Percentiles rank a stretch among this genome's conserved stretches.
Conservation (phyloP, 2,329 filamentous ascomycete genomes). For the Fusarium chaquense region DNA sequence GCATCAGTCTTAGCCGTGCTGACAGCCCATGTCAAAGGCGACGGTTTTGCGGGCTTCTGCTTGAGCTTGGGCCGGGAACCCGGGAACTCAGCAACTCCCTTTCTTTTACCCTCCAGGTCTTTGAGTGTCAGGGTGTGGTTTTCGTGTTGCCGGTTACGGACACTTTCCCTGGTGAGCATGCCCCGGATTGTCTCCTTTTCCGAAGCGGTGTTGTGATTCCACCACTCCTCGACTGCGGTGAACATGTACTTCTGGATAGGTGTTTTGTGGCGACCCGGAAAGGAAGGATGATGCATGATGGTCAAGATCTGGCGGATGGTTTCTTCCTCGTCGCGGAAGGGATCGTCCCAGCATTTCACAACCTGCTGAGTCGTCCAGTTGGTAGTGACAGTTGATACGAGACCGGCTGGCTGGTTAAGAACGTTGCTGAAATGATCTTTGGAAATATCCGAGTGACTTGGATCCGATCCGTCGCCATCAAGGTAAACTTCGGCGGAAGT, state of each 20-base stretch:
- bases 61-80: slow-evolving; percentile 44
- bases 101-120: slow-evolving; percentile 42
- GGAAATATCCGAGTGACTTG: slow-evolving; percentile 81
- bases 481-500: slow-evolving; percentile 72
- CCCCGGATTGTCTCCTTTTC: slow-evolving; percentile 42
- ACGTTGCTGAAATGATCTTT: slow-evolving; percentile 84
- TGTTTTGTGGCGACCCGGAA: slow-evolving; percentile 73
- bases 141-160: slow-evolving; percentile 45
- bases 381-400: slow-evolving; percentile 47
- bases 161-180: slow-evolving; percentile 47
- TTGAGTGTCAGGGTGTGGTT: slow-evolving; percentile 47
- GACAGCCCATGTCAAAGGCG: slow-evolving; percentile 42
- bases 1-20: slow-evolving; percentile 35
- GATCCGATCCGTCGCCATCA: slow-evolving; percentile 79
- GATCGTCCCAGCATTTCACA: slow-evolving; percentile 75
- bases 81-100: slow-evolving; percentile 45
- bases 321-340: slow-evolving; percentile 73
- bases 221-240: slow-evolving; percentile 81
- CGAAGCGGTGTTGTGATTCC: slow-evolving; percentile 59
- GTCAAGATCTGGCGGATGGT: slow-evolving; percentile 79
- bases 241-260: slow-evolving; percentile 89
- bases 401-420: slow-evolving; percentile 55
- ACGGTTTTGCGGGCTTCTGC: slow-evolving; percentile 39
- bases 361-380: slow-evolving; percentile 49
- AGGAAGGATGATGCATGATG: slow-evolving; percentile 87